Percentiles rank a stretch among this genome's conserved stretches.
phyloP scores from a whole-genome alignment of 1,284 basidiomycete species.

The Leccinum proliferum region DNA sequence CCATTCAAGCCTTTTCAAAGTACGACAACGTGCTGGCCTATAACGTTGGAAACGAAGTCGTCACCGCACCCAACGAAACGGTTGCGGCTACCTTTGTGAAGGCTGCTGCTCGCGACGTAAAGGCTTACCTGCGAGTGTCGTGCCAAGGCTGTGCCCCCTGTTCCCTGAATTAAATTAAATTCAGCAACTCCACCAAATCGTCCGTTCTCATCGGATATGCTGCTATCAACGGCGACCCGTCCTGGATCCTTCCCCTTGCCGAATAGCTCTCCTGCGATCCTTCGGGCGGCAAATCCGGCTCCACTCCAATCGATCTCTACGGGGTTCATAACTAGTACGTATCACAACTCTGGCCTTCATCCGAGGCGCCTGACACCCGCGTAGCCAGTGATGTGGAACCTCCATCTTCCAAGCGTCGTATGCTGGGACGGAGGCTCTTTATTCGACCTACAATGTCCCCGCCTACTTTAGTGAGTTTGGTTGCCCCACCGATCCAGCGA shows the following conservation, averaged over 20 bases:
- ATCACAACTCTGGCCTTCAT: neutral
- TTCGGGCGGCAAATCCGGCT: slow-evolving; percentile 45
- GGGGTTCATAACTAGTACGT: slow-evolving; percentile 77
- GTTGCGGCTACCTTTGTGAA: slow-evolving; percentile 79
- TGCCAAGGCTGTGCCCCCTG: neutral
- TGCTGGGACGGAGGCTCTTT: slow-evolving; percentile 46
- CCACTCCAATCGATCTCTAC: slow-evolving; percentile 75
- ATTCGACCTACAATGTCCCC: slow-evolving; percentile 67
- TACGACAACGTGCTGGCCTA: slow-evolving; percentile 82
- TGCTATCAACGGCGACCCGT: slow-evolving; percentile 70
- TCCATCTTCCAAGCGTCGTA: slow-evolving; percentile 56
- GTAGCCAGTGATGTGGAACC: slow-evolving; percentile 77
- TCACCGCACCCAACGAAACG: slow-evolving; percentile 54
- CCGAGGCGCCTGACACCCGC: slow-evolving; percentile 9
- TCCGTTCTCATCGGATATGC: slow-evolving; percentile 79
- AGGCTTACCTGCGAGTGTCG: slow-evolving; percentile 65
- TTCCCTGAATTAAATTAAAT: neutral
- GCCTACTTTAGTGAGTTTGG: slow-evolving; percentile 93
- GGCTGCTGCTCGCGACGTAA: slow-evolving; percentile 85
- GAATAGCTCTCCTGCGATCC: slow-evolving; percentile 80
- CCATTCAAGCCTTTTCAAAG: slow-evolving; percentile 74
- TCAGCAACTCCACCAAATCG: slow-evolving; percentile 62
- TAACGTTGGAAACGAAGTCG: slow-evolving; percentile 90
- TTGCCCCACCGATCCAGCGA: slow-evolving; percentile 59
- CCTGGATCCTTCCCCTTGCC: slow-evolving; percentile 68